Base-by-base conservation (phyloP, 345 rosid genomes). In the Noccaea bulbosa region DNA sequence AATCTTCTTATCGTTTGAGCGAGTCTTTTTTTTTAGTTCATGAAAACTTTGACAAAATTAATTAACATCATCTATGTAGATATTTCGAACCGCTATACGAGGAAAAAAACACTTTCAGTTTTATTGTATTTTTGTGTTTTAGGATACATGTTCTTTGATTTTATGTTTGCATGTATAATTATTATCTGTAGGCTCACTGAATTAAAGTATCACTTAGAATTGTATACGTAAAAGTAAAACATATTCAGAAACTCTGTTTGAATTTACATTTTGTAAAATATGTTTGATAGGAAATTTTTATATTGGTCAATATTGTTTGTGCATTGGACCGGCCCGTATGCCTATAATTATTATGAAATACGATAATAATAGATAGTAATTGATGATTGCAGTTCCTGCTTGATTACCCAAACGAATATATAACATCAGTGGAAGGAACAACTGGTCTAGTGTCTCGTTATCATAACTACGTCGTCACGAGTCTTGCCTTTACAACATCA, bases 341-440 rank as follows among this genome's bases (percentile, higher is more conserved):
- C 27, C 27, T n/a, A n/a, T n/a, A n/a, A n/a, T n/a, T n/a, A 2
- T 24, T 24, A 0, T 24, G 1, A 0, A 17, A 24, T 24, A 24
- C 0, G 2, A 24, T 24, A 24, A 24, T 37, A 37, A 37, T 8
- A 37, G 27, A 37, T 37, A 37, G 2, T 37, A 37, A 45, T 45
- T 45, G 49, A n/a, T 45, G 49, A 45, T 20, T 40, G 46, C 33
- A 58, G 64, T 59, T 59, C 12, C 48, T 59, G 7, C 47, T 59
- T 59, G 64, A 59, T 40, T 45, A 45, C 17, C 5, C 15, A 3
- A 24, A 7, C 11, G 64, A 59, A 20, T 11, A 17, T 39, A 59
- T 59, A 3, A 59, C 8, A 3, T 59, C 17, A 6, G 64, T 59
- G 16, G 64, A 59, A n/a, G 64, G 64, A 40, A 59, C 64, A 6